phyloP scores from a whole-genome alignment of 352 stramenopile genomes.

The Phytophthora uliginosa region DNA sequence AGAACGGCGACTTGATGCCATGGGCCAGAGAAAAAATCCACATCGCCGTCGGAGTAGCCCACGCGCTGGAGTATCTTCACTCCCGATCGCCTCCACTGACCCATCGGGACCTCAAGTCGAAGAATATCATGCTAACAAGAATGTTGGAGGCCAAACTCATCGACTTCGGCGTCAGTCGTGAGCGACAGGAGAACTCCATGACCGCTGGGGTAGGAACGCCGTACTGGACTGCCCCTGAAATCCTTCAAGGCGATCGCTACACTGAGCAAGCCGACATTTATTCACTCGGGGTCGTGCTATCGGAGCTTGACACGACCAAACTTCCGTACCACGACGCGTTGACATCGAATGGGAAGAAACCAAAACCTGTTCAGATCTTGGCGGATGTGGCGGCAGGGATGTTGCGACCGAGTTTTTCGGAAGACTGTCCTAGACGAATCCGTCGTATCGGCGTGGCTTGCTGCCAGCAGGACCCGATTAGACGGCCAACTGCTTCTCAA shows the following conservation, averaged over 20 bases:
- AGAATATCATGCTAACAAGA: conserved; percentile 79
- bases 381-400: conserved; percentile 47
- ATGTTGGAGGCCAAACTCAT: conserved; percentile 70
- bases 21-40: conserved; percentile 48
- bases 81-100: conserved; percentile 33
- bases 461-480: conserved; percentile 47
- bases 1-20: conserved; percentile 27
- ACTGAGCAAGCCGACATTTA: conserved; percentile 51
- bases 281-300: conserved; percentile 50
- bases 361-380: conserved; percentile 55
- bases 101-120: conserved; percentile 50
- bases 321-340: conserved; percentile 41
- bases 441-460: conserved; percentile 46
- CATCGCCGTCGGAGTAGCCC: conserved; percentile 43
- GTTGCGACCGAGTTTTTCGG: conserved; percentile 54
- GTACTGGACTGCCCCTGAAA: conserved; percentile 48
- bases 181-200: conserved; percentile 37
- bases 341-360: conserved; percentile 33
- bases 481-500: conserved; percentile 41
- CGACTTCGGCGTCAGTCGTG: conserved; percentile 45
- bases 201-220: conserved; percentile 35
- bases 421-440: conserved; percentile 50
- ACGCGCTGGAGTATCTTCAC: conserved; percentile 46
- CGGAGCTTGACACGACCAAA: conserved; percentile 45
- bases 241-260: conserved; percentile 39